A percentile compares a stretch with the other conserved stretches of the same genome.
Evolutionary conservation across 768 basidiomycete genomes (phyloP).

Genomic region (Termitomyces bulborhizus): DNA sequence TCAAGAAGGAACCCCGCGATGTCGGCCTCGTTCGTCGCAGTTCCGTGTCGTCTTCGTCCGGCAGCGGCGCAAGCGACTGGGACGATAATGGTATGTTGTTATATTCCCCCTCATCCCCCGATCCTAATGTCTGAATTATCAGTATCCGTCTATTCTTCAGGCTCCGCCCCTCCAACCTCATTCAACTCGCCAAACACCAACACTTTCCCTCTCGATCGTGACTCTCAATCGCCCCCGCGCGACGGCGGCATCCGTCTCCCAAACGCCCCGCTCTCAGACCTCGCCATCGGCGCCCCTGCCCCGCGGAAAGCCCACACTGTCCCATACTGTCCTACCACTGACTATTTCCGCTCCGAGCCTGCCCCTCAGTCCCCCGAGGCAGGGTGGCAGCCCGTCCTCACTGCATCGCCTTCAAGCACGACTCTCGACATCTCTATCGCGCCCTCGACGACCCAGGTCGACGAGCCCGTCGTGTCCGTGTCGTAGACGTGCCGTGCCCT

Average conservation of each 20-base stretch:
- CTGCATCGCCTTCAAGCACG: constrained; percentile 2
- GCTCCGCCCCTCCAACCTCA: constrained; percentile 56
- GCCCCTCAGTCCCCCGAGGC: constrained; percentile 4
- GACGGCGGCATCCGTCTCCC: constrained; percentile 70
- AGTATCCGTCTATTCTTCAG: constrained; percentile 52
- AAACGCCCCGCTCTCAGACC: constrained; percentile 64
- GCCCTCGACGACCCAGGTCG: not conserved
- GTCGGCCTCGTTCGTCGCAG: constrained; percentile 46
- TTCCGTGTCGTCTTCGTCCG: constrained; percentile 58
- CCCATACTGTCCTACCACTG: constrained; percentile 8
- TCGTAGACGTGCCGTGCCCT: too few species aligned
- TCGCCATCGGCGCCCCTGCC: constrained; percentile 34
- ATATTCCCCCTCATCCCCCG: not conserved
- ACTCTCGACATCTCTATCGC: not conserved
- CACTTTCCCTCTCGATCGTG: constrained; percentile 57
- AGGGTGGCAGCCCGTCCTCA: constrained; percentile 5
- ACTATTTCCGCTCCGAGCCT: constrained; percentile 10
- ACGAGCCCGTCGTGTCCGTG: not conserved
- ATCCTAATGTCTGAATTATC: constrained; percentile 10
- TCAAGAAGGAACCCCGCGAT: constrained; percentile 65
- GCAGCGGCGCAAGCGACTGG: constrained; percentile 69
- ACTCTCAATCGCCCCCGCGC: constrained; percentile 40
- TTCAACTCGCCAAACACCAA: constrained; percentile 60
- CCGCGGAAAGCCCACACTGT: not conserved
- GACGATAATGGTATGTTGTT: constrained; percentile 66